A percentile compares a stretch with the other conserved stretches of the same genome.
Evolutionary conservation across 2,329 filamentous ascomycete species (phyloP).

Genomic region (Colletotrichum lindemuthianum): DNA sequence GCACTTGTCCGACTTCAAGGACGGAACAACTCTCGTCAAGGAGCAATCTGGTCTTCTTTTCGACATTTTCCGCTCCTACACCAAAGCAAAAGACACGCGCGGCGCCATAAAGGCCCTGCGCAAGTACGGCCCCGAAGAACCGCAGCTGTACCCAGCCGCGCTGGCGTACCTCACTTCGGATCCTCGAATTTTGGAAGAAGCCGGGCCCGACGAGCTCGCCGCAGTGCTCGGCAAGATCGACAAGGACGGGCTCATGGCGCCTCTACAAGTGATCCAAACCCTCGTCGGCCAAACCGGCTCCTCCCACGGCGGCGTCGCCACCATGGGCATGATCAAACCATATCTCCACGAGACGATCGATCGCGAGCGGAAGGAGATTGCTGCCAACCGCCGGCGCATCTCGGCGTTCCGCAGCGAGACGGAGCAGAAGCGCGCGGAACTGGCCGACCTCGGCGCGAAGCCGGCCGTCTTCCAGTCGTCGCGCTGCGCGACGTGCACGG

Average conservation of each 20-base stretch:
- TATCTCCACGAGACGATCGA: slow-evolving; percentile 92
- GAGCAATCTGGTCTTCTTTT: slow-evolving; percentile 92
- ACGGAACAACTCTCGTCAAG: slow-evolving; percentile 90
- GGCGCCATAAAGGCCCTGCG: slow-evolving; percentile 89
- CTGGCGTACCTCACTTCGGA: slow-evolving; percentile 94
- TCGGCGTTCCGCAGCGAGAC: slow-evolving; percentile 87
- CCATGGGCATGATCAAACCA: slow-evolving; percentile 96
- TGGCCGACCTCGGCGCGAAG: slow-evolving; percentile 79
- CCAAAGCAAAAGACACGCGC: slow-evolving; percentile 87
- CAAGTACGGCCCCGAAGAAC: slow-evolving; percentile 92
- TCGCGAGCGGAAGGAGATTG: slow-evolving; percentile 87
- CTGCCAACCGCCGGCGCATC: slow-evolving; percentile 80
- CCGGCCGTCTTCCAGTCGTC: slow-evolving; percentile 92
- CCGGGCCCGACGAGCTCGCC: slow-evolving; percentile 83
- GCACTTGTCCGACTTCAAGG: slow-evolving; percentile 87
- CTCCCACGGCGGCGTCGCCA: slow-evolving; percentile 73
- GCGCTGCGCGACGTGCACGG: slow-evolving; percentile 84
- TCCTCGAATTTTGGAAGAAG: slow-evolving; percentile 82
- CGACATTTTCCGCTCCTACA: slow-evolving; percentile 97
- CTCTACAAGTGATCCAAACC: slow-evolving; percentile 95
- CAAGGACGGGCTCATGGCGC: slow-evolving; percentile 90
- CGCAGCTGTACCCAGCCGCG: slow-evolving; percentile 90
- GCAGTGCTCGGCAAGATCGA: slow-evolving; percentile 87
- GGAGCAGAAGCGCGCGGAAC: slow-evolving; percentile 79
- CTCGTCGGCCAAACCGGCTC: slow-evolving; percentile 69